A percentile compares a stretch with the other conserved stretches of the same genome.
Conservation (phyloP, 2,329 filamentous ascomycete species). For the Emericellopsis cladophorae region DNA sequence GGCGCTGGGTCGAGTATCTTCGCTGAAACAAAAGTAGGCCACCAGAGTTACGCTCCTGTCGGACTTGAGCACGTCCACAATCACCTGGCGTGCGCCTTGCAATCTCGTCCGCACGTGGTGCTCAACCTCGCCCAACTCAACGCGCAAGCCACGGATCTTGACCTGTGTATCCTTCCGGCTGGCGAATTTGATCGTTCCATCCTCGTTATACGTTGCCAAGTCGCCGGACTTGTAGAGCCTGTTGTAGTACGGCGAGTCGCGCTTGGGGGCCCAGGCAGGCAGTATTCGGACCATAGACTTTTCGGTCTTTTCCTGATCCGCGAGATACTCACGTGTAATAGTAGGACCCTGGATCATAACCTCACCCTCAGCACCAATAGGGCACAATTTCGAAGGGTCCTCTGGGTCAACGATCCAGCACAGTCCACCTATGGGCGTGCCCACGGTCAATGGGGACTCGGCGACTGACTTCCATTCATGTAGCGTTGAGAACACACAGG, state of each 20-base stretch:
- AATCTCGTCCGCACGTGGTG: background rate
- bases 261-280: slow-evolving; percentile 3
- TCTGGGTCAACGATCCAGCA: slow-evolving; percentile 18
- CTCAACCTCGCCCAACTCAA: slow-evolving; percentile 3
- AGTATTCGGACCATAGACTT: slow-evolving; percentile 15
- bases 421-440: background rate
- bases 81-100: background rate
- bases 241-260: slow-evolving; percentile 11
- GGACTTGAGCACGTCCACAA: slow-evolving; percentile 1
- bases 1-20: background rate
- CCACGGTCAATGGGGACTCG: background rate
- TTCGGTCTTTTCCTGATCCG: slow-evolving; percentile 9
- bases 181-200: slow-evolving; percentile 27
- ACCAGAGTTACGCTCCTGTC: background rate
- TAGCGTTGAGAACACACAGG: background rate
- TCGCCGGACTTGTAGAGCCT: slow-evolving; percentile 28
- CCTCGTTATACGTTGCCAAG: slow-evolving; percentile 25
- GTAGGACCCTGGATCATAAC: slow-evolving; percentile 13
- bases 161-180: slow-evolving; percentile 26
- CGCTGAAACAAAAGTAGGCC: background rate
- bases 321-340: slow-evolving; percentile 11
- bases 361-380: slow-evolving; percentile 12
- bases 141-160: slow-evolving; percentile 2
- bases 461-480: background rate
- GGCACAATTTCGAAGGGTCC: slow-evolving; percentile 13